Percentiles rank a stretch among this genome's conserved stretches.
These are phyloP conservation scores for Astrothelium macrocarpum DNA, from an alignment of 495 filamentous ascomycete genomes.

Conservation along the genomic window DNA sequence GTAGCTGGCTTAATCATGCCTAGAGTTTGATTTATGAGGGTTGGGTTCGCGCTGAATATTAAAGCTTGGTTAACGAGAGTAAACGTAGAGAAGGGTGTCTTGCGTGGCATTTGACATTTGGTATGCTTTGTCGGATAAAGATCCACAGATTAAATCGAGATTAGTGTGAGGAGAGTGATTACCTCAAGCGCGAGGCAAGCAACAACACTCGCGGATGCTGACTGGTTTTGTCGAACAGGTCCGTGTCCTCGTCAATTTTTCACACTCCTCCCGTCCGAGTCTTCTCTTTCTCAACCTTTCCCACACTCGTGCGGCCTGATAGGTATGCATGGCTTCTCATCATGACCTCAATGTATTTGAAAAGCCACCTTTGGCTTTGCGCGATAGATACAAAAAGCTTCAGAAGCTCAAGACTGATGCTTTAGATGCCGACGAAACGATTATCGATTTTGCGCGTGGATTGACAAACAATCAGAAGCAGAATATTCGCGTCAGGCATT, in stretches of 20 bases:
- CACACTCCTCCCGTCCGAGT: no score
- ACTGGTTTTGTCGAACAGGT: no score
- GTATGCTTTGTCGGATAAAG: neutral
- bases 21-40: neutral
- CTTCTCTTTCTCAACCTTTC: no score
- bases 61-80: neutral
- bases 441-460: neutral
- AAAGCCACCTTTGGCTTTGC: neutral
- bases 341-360: neutral
- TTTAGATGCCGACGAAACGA: neutral
- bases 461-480: neutral
- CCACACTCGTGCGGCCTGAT: neutral
- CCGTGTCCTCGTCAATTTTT: no score
- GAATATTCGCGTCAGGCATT: neutral
- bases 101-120: neutral
- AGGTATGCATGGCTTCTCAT: neutral
- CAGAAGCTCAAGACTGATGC: neutral
- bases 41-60: neutral
- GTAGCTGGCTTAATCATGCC: constrained; percentile 11
- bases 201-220: no score
- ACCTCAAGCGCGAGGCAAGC: no score
- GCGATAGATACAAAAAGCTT: neutral
- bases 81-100: neutral
- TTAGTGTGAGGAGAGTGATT: no score
- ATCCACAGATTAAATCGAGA: no score